phyloP scores from a whole-genome alignment of 768 basidiomycete species.

The button mushroom (Agaricus bisporus) region DNA sequence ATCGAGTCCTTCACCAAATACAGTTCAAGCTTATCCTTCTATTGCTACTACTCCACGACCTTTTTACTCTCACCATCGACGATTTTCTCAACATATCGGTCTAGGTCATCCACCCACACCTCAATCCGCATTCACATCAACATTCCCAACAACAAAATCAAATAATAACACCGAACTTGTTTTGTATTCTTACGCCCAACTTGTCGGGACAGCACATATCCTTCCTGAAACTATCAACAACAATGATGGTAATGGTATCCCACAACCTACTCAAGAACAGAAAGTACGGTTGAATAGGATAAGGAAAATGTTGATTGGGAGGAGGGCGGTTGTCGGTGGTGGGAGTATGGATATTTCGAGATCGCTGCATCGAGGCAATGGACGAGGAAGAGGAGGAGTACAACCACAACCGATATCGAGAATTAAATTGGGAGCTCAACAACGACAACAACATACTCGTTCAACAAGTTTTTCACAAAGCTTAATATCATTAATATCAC shows the following conservation, averaged over 20 bases:
- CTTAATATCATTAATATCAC: constrained; percentile 10
- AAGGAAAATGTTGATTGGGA: constrained; percentile 37
- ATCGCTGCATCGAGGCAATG: constrained; percentile 20
- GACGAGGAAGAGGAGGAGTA: not conserved
- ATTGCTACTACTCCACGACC: constrained; percentile 7
- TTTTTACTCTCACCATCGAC: constrained; percentile 5
- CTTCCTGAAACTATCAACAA: constrained; percentile 29
- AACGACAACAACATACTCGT: constrained; percentile 3
- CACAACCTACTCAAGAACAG: constrained; percentile 38
- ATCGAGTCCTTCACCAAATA: constrained; percentile 14
- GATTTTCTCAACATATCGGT: constrained; percentile 24
- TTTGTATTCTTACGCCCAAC: constrained; percentile 81
- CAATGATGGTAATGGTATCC: constrained; percentile 25
- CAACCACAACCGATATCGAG: not conserved
- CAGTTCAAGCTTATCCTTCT: constrained; percentile 23
- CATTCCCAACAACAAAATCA: constrained; percentile 34
- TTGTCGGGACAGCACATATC: constrained; percentile 62
- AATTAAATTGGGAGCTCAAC: not conserved
- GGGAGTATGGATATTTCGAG: constrained; percentile 78
- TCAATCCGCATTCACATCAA: constrained; percentile 36
- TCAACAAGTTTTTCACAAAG: constrained; percentile 8
- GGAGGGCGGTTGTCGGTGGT: constrained; percentile 50
- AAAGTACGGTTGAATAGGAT: constrained; percentile 37
- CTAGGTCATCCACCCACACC: constrained; percentile 39
- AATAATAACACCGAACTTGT: constrained; percentile 53